Percentiles rank a stretch among this genome's conserved stretches.
Conservation (phyloP, 306 rosid species). For the Gynostemma pentaphyllum region DNA sequence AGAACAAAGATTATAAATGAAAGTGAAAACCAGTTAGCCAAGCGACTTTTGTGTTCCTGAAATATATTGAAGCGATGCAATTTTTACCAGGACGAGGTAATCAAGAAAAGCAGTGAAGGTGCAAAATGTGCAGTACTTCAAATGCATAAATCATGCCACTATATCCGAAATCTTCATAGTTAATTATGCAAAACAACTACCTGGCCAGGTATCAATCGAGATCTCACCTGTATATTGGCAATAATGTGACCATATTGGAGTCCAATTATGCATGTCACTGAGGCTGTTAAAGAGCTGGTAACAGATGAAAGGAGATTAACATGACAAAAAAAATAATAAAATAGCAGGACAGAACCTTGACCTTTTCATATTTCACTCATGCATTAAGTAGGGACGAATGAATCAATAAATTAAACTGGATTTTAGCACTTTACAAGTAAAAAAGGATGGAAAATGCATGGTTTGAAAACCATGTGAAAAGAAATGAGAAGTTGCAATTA, state of each 20-base stretch:
- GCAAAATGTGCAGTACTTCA: neutral
- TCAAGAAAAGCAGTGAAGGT: neutral
- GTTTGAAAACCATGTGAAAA: no score
- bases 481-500: no score
- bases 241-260: conserved; percentile 91
- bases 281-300: conserved; percentile 71
- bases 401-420: no score
- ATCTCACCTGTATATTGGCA: conserved; percentile 54
- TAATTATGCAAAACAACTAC: neutral
- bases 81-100: neutral
- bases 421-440: no score
- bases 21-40: conserved; percentile 39
- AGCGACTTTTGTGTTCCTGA: conserved; percentile 75
- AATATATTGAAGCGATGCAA: conserved; percentile 14
- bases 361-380: no score
- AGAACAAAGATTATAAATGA: conserved; percentile 40
- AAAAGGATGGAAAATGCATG: no score
- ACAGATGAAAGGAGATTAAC: neutral
- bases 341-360: no score
- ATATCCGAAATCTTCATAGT: neutral
- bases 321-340: no score
- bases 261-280: conserved; percentile 86
- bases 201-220: neutral
- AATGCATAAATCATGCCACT: neutral
- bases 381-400: no score